phyloP scores from a whole-genome alignment of 306 rosid species.

The Pyrus communis region DNA sequence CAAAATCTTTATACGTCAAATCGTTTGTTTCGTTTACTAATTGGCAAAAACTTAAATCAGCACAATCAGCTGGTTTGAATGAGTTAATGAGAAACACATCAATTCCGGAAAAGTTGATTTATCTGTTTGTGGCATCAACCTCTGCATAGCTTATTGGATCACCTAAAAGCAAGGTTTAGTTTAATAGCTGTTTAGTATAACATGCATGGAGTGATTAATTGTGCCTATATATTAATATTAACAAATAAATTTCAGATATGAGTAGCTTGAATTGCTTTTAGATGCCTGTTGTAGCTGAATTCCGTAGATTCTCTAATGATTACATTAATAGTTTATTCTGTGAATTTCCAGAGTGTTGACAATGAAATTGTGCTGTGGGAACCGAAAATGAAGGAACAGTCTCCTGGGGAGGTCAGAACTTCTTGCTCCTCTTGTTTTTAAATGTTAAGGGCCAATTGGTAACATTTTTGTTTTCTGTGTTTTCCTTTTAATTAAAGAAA shows the following conservation, averaged over 20 bases:
- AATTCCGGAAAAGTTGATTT: background rate
- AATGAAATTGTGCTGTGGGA: constrained; percentile 93
- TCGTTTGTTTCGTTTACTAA: background rate
- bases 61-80: background rate
- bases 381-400: constrained; percentile 86
- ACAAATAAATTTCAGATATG: background rate
- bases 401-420: constrained; percentile 80
- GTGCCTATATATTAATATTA: background rate
- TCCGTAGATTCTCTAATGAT: constrained; percentile 1
- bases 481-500: background rate
- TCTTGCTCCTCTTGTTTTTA: constrained; percentile 7
- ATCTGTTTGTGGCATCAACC: background rate
- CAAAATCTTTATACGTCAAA: background rate
- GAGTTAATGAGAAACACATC: background rate
- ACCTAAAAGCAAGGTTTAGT: background rate
- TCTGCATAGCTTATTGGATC: background rate
- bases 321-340: constrained; percentile 7
- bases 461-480: background rate
- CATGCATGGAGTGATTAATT: background rate
- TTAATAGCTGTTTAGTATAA: background rate
- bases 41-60: background rate
- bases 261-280: background rate
- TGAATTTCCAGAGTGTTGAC: constrained; percentile 78
- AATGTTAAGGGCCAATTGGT: background rate
- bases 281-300: background rate